Evolutionary conservation across 257 asterid species (phyloP).

Genomic region (Plantago major): DNA sequence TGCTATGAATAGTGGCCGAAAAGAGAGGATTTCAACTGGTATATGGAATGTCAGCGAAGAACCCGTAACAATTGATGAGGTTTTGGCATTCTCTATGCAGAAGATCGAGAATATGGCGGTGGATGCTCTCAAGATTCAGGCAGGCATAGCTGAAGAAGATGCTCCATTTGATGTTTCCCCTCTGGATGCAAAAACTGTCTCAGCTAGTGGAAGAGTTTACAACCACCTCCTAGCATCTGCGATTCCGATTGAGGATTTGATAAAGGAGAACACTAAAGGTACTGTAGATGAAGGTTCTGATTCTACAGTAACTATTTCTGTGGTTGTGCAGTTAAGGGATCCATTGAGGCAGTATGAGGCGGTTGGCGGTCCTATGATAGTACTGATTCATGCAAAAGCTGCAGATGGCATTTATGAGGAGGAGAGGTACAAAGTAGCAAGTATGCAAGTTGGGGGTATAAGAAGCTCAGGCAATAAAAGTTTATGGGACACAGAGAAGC

Average conservation of each 20-base stretch:
- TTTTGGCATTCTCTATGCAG: conserved; percentile 65
- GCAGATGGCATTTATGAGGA: conserved; percentile 33
- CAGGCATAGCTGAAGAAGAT: conserved; percentile 61
- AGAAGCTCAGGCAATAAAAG: conserved; percentile 31
- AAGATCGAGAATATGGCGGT: conserved; percentile 72
- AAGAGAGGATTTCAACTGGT: conserved; percentile 61
- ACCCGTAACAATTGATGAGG: conserved; percentile 48
- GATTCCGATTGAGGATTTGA: conserved; percentile 59
- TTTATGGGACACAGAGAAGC: conserved; percentile 77
- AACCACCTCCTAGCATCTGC: conserved; percentile 45
- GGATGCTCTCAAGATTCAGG: conserved; percentile 71
- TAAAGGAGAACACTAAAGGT: conserved; percentile 14
- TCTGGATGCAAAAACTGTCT: conserved; percentile 23
- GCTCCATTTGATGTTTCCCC: conserved; percentile 84
- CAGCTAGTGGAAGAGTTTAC: conserved; percentile 25
- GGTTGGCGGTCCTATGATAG: conserved; percentile 86
- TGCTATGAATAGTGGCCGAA: conserved; percentile 57
- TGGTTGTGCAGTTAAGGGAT: conserved; percentile 72
- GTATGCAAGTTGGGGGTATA: conserved; percentile 66
- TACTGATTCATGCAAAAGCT: conserved; percentile 41
- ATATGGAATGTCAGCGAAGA: conserved; percentile 75
- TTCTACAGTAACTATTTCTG: conserved; percentile 26
- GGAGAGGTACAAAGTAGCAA: conserved; percentile 48
- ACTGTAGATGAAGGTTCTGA: conserved; percentile 17
- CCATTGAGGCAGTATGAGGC: conserved; percentile 84